Evolutionary conservation across 768 basidiomycete genomes (phyloP).

Genomic region (Tylopilus rubrobrunneus): DNA sequence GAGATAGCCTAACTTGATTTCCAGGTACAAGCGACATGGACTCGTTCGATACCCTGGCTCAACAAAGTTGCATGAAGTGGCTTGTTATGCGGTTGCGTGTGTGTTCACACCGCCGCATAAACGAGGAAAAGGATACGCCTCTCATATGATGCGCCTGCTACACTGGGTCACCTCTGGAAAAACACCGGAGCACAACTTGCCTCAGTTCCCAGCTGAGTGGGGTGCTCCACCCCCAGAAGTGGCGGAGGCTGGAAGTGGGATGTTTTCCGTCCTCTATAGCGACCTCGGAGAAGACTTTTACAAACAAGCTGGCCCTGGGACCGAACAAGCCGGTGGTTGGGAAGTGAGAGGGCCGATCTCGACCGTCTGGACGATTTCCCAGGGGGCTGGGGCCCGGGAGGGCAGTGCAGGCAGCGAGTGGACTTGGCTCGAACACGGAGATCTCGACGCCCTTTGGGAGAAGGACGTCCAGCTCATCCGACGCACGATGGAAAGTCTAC

Average conservation of each 20-base stretch:
- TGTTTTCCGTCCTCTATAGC: constrained; percentile 52
- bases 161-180: constrained; percentile 50
- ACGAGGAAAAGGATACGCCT: constrained; percentile 53
- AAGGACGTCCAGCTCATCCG: constrained; percentile 39
- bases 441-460: constrained; percentile 36
- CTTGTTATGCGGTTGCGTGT: constrained; percentile 51
- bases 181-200: constrained; percentile 26
- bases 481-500: constrained; percentile 23
- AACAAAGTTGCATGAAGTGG: constrained; percentile 29
- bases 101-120: constrained; percentile 52
- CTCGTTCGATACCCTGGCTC: constrained; percentile 27
- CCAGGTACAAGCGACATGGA: constrained; percentile 34
- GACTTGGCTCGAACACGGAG: constrained; percentile 34
- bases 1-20: neutral
- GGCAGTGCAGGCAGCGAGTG: constrained; percentile 4
- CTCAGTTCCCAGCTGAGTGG: constrained; percentile 38
- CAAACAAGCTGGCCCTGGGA: no score
- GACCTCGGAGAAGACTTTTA: constrained; percentile 41
- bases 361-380: constrained; percentile 38
- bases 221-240: constrained; percentile 41
- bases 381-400: constrained; percentile 1
- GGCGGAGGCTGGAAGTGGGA: constrained; percentile 34
- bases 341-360: constrained; percentile 24
- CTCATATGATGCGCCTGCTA: constrained; percentile 61
- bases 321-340: no score